Percentiles rank a stretch among this genome's conserved stretches.
Evolutionary conservation across 2,329 filamentous ascomycete species (phyloP).

Genomic region (Ophiostoma angusticollis): DNA sequence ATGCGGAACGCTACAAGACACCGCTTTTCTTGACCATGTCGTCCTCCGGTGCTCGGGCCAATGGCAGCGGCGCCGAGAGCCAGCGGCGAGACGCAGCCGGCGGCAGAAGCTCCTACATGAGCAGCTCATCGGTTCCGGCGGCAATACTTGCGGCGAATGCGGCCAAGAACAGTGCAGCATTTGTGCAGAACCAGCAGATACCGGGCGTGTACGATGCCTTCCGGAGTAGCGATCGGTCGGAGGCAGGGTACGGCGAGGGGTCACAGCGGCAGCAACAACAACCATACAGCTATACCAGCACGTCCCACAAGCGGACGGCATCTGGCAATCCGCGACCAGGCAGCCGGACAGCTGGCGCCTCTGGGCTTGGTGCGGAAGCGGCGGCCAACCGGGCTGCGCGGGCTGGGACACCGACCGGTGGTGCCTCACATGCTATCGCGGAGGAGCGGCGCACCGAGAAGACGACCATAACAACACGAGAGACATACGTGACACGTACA

Average conservation of each 20-base stretch:
- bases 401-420: conserved; percentile 7
- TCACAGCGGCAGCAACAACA: conserved; percentile 9
- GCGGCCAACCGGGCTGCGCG: conserved; percentile 1
- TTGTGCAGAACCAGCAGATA: conserved; percentile 5
- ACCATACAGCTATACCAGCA: conserved; percentile 22
- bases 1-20: not conserved
- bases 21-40: conserved; percentile 23
- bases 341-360: conserved; percentile 26
- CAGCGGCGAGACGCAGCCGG: conserved; percentile 6
- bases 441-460: conserved; percentile 47
- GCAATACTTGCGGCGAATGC: not conserved
- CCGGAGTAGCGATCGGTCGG: conserved; percentile 13
- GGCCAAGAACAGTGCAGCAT: conserved; percentile 1
- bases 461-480: conserved; percentile 41
- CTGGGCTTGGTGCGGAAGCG: not conserved
- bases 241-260: conserved; percentile 25
- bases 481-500: conserved; percentile 46
- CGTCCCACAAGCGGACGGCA: conserved; percentile 42
- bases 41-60: conserved; percentile 29
- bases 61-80: conserved; percentile 22
- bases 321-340: conserved; percentile 43
- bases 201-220: conserved; percentile 11
- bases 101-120: conserved; percentile 22
- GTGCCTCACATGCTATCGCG: conserved; percentile 14
- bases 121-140: conserved; percentile 10